Evolutionary conservation across 2,329 filamentous ascomycete species (phyloP), one percentile per base, ranked within the genome.

Genomic region (Aureobasidium sp.): DNA sequence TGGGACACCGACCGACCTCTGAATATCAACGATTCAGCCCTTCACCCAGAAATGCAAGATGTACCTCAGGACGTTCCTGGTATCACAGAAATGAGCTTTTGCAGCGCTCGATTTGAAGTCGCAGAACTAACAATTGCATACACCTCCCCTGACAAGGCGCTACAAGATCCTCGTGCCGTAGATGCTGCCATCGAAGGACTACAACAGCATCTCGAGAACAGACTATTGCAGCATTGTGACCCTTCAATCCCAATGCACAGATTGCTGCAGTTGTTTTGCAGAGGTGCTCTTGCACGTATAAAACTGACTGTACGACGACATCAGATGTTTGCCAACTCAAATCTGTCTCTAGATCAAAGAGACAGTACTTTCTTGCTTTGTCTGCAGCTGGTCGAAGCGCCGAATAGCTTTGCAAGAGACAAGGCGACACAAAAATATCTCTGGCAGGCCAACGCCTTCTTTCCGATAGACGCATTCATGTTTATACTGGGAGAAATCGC

Each of bases 51-150:
- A 0, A 82, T 78, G 66, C 77, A 72, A 2, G 71, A 78, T 2
- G 71, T 76, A 1, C 83, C 83, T 0, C 65, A 72, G 1, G 75
- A 81, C 43, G 78, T 79, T 6, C 70, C 77, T 9, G 83, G 81
- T 0, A 70, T 81, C 0, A 86, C 84, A 0, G 84, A 87, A 9
- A 75, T 73, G 52, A 78, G 78, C 64, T 78, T 78, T 68, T 77
- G 75, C 63, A 69, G 76, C 7, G 74, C 77, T 2, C 72, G 79
- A 36, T 73, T 73, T 32, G 72, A 77, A 39, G 69, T 80, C 4
- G 77, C 75, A 2, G 71, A 73, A 15, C 76, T 78, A 51, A 72
- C 78, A 65, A 55, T 67, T 53, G 48, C 47, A 26, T 69, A 66
- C 1, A 20, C 36, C 17, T 32, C 3, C 29, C 9, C 39, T 10